These are phyloP conservation scores for Zopfia rhizophila DNA, from an alignment of 2,329 filamentous ascomycete species.

Conservation along the genomic window DNA sequence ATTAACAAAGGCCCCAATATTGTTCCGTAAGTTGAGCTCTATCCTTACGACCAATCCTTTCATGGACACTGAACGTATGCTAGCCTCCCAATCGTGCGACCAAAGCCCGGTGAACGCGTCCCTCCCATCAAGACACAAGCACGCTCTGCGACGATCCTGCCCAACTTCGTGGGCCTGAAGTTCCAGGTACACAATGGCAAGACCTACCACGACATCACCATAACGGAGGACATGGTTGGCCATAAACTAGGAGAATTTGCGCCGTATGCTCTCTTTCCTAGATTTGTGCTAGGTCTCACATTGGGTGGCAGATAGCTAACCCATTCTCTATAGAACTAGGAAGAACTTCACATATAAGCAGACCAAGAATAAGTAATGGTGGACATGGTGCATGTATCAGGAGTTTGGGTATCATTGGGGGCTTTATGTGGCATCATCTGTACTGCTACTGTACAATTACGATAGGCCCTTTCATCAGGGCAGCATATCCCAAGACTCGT, in stretches of 20 bases:
- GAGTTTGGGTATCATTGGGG: slow-evolving; percentile 51
- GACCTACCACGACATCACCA: slow-evolving; percentile 80
- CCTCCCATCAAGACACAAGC: slow-evolving; percentile 87
- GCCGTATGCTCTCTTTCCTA: slow-evolving; percentile 68
- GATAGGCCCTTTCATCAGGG: slow-evolving; percentile 26
- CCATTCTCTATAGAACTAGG: slow-evolving; percentile 64
- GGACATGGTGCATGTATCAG: slow-evolving; percentile 35
- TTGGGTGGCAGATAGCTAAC: slow-evolving; percentile 19
- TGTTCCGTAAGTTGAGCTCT: slow-evolving; percentile 67
- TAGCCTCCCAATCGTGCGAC: slow-evolving; percentile 71
- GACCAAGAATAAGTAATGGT: slow-evolving; percentile 73
- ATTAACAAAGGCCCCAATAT: slow-evolving; percentile 70
- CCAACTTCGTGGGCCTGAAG: slow-evolving; percentile 88
- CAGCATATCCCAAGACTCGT: slow-evolving; percentile 14
- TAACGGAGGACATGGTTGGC: slow-evolving; percentile 96
- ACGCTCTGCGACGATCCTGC: slow-evolving; percentile 87
- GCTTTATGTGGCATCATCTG: slow-evolving; percentile 35
- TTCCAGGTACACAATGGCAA: slow-evolving; percentile 96
- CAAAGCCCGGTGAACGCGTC: slow-evolving; percentile 70
- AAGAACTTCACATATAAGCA: slow-evolving; percentile 75
- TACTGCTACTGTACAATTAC: slow-evolving; percentile 49
- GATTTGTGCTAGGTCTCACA: too few relatives aligned
- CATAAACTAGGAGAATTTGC: slow-evolving; percentile 95
- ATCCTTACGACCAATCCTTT: slow-evolving; percentile 9
- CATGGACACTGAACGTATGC: slow-evolving; percentile 35